These are phyloP conservation scores for Rhodomyrtus psidioides DNA, from an alignment of 441 rosid genomes.

Conservation along the genomic window DNA sequence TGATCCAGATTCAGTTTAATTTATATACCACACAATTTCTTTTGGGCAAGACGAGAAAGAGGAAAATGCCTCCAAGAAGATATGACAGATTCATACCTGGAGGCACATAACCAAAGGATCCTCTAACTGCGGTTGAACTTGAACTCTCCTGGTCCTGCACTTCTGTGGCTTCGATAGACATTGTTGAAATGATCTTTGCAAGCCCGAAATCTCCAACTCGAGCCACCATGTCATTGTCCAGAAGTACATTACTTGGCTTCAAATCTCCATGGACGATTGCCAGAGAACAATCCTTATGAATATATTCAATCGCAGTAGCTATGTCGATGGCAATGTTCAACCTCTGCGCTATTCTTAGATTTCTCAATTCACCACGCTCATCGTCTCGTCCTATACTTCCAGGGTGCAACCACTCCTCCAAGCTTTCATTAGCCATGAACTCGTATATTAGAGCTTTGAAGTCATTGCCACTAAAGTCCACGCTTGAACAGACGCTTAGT, in stretches of 20 bases:
- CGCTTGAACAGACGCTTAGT: rapidly evolving
- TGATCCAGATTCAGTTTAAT: background rate
- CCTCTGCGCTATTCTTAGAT: rapidly evolving
- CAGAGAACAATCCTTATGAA: background rate
- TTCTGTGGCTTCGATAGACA: rapidly evolving
- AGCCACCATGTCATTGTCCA: too few relatives aligned
- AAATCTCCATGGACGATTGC: background rate
- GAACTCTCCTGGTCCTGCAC: background rate
- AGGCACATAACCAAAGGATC: background rate
- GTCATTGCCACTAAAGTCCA: background rate
- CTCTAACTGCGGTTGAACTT: background rate
- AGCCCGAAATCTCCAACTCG: background rate
- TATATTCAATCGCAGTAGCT: background rate
- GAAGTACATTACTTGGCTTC: background rate
- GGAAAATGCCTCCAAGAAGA: background rate
- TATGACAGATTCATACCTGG: background rate
- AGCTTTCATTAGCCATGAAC: background rate
- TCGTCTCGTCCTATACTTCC: rapidly evolving
- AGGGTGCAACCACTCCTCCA: background rate
- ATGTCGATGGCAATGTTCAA: background rate
- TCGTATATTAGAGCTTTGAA: background rate
- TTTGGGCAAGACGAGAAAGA: background rate
- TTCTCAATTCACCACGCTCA: background rate
- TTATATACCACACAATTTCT: background rate
- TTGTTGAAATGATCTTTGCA: background rate